Percentiles rank a stretch among this genome's conserved stretches.
Conservation (phyloP, 2,329 filamentous ascomycete species). For the Scolecobasidium constrictum region DNA sequence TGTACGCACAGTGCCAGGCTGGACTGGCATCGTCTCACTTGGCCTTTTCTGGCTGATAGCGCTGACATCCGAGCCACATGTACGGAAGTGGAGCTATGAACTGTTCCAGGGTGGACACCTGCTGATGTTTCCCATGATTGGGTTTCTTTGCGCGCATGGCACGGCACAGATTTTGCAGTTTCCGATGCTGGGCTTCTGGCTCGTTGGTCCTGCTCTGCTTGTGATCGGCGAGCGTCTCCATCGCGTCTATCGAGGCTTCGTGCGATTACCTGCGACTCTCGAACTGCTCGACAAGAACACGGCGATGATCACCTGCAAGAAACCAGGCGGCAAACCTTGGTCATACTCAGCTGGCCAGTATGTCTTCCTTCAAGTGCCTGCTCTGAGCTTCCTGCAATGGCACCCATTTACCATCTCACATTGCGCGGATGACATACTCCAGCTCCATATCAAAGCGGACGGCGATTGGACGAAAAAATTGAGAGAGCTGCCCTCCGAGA, state of each 20-base stretch:
- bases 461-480: constrained; percentile 45
- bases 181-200: constrained; percentile 47
- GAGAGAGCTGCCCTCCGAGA: constrained; percentile 31
- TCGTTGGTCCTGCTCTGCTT: constrained; percentile 42
- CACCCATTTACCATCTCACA: constrained; percentile 49
- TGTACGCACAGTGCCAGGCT: constrained; percentile 37
- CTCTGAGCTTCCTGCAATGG: constrained; percentile 45
- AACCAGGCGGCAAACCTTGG: constrained; percentile 40
- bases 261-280: constrained; percentile 36
- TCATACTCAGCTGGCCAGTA: constrained; percentile 47
- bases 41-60: constrained; percentile 40
- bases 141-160: constrained; percentile 44
- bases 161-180: constrained; percentile 39
- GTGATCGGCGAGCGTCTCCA: constrained; percentile 38
- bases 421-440: constrained; percentile 41
- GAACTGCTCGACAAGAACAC: constrained; percentile 43
- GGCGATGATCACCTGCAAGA: constrained; percentile 37
- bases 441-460: constrained; percentile 48
- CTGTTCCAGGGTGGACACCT: constrained; percentile 47
- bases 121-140: constrained; percentile 49
- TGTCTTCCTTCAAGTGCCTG: constrained; percentile 44
- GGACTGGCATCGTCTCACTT: constrained; percentile 39
- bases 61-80: constrained; percentile 37
- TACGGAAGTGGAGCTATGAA: constrained; percentile 44
- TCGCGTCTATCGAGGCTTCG: constrained; percentile 38